Evolutionary conservation across 139 green algal species (phyloP), one percentile per base, ranked within the genome.

Genomic region (Tetraselmis striata): DNA sequence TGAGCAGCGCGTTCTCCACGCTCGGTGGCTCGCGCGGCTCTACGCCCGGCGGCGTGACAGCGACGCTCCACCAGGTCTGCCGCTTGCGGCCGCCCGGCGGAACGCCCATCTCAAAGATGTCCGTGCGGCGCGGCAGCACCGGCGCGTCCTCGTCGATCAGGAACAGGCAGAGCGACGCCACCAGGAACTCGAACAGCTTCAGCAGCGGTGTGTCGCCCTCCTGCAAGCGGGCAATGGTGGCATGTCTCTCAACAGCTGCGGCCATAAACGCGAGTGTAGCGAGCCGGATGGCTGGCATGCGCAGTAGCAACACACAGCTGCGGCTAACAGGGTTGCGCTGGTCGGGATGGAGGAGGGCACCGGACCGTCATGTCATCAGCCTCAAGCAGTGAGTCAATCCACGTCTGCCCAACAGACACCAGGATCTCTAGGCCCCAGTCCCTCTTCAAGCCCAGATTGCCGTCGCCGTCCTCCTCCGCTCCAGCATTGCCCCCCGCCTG

Each of bases 161-260:
- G 84, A 94, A 94, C 31, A 95, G 87, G 82, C 92, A 94, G 75
- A 95, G 87, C 59, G 88, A 92, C 0, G 92, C 91, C 25, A 92
- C 90, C 80, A 95, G 84, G 84, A 95, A 95, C 88, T 95, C 92
- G 86, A 95, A 95, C 79, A 95, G 89, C 86, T 95, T 95, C 25
- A 95, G 86, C 76, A 94, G 85, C n/a, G 91, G 87, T 27, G 92
- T 32, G 28, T 81, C 78, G 5, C 27, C 78, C 24, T 82, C 76
- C 28, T 32, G 18, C 18, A 25, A 67, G 18, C 45, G 45, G n/a
- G n/a, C n/a, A n/a, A n/a, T n/a, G n/a, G n/a, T n/a, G n/a, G n/a
- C n/a, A n/a, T n/a, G n/a, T n/a, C n/a, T n/a, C n/a, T n/a, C n/a
- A n/a, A n/a, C n/a, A n/a, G n/a, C n/a, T n/a, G n/a, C n/a, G n/a